Conservation (phyloP, 2,329 filamentous ascomycete genomes). For the Scytalidium lignicola region DNA sequence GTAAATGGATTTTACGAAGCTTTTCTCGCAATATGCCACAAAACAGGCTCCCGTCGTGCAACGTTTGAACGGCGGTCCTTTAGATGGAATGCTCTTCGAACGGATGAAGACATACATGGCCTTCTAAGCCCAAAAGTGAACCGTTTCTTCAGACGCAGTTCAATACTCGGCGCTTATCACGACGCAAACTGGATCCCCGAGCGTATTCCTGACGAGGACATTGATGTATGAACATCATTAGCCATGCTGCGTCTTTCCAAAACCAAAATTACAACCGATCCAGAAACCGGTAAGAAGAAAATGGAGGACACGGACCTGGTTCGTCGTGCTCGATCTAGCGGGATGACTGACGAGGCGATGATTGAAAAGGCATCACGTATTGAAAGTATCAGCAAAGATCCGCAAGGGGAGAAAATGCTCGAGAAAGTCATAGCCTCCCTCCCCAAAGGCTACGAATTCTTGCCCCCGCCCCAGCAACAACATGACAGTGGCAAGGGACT, state of each 20-base stretch:
- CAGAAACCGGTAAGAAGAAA: slow-evolving; percentile 21
- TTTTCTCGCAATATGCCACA: slow-evolving; percentile 8
- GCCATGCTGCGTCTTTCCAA: slow-evolving; percentile 23
- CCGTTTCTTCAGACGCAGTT: slow-evolving; percentile 30
- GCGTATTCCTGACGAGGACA: slow-evolving; percentile 30
- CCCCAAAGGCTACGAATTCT: slow-evolving; percentile 2
- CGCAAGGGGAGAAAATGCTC: neutral
- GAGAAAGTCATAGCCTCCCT: neutral
- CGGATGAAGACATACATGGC: slow-evolving; percentile 11
- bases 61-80: slow-evolving; percentile 3
- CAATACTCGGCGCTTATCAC: slow-evolving; percentile 26
- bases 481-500: slow-evolving; percentile 1
- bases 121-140: slow-evolving; percentile 17
- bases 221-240: slow-evolving; percentile 22
- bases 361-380: neutral
- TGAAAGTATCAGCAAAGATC: neutral
- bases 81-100: slow-evolving; percentile 1
- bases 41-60: slow-evolving; percentile 1
- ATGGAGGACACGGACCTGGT: slow-evolving; percentile 28
- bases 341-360: slow-evolving; percentile 5
- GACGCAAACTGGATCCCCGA: slow-evolving; percentile 31
- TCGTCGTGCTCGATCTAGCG: slow-evolving; percentile 14
- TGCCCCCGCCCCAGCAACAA: neutral
- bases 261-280: slow-evolving; percentile 23
- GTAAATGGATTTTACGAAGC: slow-evolving; percentile 24